These are phyloP conservation scores for Gaillardinia entomophila DNA, from an alignment of 805 yeast species.

Conservation along the genomic window DNA sequence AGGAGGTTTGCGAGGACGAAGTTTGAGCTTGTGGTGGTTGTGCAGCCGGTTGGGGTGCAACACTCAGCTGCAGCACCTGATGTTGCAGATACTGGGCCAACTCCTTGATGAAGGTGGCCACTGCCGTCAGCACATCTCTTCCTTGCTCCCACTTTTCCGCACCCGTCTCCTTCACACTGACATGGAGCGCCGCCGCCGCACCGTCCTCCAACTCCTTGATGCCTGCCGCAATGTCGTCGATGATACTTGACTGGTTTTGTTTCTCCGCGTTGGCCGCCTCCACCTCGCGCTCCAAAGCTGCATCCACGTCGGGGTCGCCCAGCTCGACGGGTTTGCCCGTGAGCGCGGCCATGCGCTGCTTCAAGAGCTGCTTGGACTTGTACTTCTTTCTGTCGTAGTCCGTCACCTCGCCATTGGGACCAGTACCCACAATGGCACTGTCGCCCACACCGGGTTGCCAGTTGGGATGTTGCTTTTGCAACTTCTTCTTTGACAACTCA, in stretches of 20 bases:
- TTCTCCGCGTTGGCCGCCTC: conserved; percentile 48
- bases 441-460: conserved; percentile 37
- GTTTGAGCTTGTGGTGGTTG: conserved; percentile 5
- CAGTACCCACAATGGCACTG: conserved; percentile 62
- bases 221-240: conserved; percentile 67
- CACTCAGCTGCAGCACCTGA: too few species aligned
- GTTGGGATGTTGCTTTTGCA: conserved; percentile 62
- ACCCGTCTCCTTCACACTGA: conserved; percentile 41
- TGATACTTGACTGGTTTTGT: conserved; percentile 50
- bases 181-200: conserved; percentile 36
- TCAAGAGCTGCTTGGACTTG: conserved; percentile 68
- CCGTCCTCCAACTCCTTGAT: conserved; percentile 59
- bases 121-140: conserved; percentile 61
- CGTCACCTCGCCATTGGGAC: conserved; percentile 81
- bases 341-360: conserved; percentile 86
- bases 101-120: conserved; percentile 54
- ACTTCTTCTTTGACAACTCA: conserved; percentile 51
- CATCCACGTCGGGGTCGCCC: conserved; percentile 50
- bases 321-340: conserved; percentile 59
- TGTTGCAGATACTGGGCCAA: conserved; percentile 28
- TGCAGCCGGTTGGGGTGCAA: background rate
- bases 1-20: conserved; percentile 7
- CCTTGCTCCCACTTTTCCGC: conserved; percentile 78
- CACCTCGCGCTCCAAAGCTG: conserved; percentile 46
- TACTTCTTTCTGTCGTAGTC: conserved; percentile 79